Percentiles rank a stretch among this genome's conserved stretches.
phyloP scores from a whole-genome alignment of 495 filamentous ascomycete genomes.

The Polyplosphaeria fusca region DNA sequence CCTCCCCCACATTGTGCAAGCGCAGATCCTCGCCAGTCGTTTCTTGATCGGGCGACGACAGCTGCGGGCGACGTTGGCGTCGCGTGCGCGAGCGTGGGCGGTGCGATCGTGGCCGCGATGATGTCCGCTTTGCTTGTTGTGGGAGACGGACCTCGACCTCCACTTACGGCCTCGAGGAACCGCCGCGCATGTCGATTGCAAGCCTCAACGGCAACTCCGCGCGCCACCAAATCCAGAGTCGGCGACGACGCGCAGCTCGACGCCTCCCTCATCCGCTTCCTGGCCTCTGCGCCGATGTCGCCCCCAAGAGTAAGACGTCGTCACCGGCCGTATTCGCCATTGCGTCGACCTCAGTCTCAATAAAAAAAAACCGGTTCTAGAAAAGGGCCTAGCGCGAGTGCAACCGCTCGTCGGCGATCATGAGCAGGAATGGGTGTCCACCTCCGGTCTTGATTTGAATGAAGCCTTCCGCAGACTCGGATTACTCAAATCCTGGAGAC shows the following conservation, averaged over 20 bases:
- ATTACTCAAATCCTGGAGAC: too few relatives aligned
- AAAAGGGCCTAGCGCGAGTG: slow-evolving; percentile 19
- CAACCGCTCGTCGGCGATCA: slow-evolving; percentile 16
- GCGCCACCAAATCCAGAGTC: neutral
- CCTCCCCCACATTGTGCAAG: slow-evolving; percentile 31
- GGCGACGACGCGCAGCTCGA: neutral
- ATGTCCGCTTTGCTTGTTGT: slow-evolving; percentile 14
- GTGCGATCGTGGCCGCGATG: slow-evolving; percentile 10
- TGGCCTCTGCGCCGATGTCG: slow-evolving; percentile 1
- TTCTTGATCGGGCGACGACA: slow-evolving; percentile 22
- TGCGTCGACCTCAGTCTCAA: slow-evolving; percentile 1
- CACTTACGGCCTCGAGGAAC: slow-evolving; percentile 5
- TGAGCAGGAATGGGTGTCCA: too few relatives aligned
- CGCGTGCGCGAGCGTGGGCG: slow-evolving; percentile 27
- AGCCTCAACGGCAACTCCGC: slow-evolving; percentile 13
- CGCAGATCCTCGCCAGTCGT: slow-evolving; percentile 23
- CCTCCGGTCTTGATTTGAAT: too few relatives aligned
- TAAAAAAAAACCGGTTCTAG: slow-evolving; percentile 26
- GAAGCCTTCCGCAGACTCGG: too few relatives aligned
- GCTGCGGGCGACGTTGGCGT: slow-evolving; percentile 13
- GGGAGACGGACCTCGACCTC: slow-evolving; percentile 15
- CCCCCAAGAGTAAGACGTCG: neutral
- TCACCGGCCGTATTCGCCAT: neutral
- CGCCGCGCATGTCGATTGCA: slow-evolving; percentile 17
- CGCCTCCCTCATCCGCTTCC: too few relatives aligned